Conservation (phyloP, 2,329 filamentous ascomycete species). For the Sporothrix schenckii region DNA sequence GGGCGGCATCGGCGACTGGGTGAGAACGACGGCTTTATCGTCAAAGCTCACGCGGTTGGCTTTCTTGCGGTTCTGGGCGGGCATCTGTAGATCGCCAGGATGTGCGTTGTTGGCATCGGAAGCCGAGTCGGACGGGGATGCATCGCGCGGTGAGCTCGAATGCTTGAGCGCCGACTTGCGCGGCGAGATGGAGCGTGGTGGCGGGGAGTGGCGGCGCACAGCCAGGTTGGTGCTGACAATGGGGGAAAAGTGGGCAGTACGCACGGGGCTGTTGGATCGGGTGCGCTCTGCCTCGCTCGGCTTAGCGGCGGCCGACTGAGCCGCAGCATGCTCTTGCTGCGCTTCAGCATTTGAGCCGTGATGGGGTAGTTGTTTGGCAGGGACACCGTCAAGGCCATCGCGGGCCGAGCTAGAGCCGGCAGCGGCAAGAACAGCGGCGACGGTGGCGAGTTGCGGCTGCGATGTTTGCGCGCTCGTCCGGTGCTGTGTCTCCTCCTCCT, state of each 20-base stretch:
- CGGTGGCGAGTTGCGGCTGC: background rate
- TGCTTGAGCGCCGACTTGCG: constrained; percentile 77
- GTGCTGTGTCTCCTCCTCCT: constrained; percentile 35
- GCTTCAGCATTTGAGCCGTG: constrained; percentile 25
- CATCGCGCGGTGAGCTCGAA: constrained; percentile 56
- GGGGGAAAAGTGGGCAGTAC: constrained; percentile 68
- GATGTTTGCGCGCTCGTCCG: background rate
- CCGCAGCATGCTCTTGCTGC: background rate
- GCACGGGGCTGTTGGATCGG: constrained; percentile 63
- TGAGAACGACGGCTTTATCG: constrained; percentile 53
- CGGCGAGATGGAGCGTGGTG: constrained; percentile 71
- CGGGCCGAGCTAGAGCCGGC: constrained; percentile 36
- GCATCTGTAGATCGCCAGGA: background rate
- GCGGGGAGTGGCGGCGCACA: constrained; percentile 66
- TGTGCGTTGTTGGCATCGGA: constrained; percentile 46
- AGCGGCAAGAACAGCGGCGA: constrained; percentile 15
- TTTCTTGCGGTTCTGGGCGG: constrained; percentile 57
- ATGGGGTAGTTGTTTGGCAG: constrained; percentile 41
- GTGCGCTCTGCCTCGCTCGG: constrained; percentile 42
- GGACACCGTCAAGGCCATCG: constrained; percentile 44
- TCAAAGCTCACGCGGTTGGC: constrained; percentile 77
- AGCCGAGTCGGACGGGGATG: constrained; percentile 55
- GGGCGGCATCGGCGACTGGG: constrained; percentile 35
- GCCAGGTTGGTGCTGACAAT: constrained; percentile 54
- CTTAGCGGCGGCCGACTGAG: background rate